Conservation (phyloP, 306 rosid genomes). For the Ormosia semicastrata region DNA sequence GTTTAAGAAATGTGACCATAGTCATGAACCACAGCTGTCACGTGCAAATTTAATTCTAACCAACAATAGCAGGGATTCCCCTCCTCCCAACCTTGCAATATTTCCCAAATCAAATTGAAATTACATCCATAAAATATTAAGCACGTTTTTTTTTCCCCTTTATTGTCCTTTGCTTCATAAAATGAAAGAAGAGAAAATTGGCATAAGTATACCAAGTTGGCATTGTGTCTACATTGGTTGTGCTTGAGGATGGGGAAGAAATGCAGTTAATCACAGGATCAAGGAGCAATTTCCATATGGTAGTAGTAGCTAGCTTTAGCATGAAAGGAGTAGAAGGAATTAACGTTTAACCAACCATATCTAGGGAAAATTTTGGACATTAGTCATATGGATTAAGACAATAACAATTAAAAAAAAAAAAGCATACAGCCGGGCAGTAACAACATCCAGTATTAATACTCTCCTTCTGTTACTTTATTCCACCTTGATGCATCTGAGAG, state of each 20-base stretch:
- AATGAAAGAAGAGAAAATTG: not conserved
- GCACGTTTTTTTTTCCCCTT: not conserved
- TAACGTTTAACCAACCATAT: not conserved
- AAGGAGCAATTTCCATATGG: slow-evolving; percentile 4
- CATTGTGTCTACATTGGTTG: not conserved
- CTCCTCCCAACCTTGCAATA: not conserved
- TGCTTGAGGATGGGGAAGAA: not conserved
- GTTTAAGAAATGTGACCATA: not conserved
- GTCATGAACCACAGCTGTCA: slow-evolving; percentile 17
- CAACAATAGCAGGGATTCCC: not conserved
- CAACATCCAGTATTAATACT: slow-evolving; percentile 23
- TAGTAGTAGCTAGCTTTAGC: not conserved
- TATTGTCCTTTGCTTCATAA: not conserved
- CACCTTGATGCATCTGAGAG: slow-evolving; percentile 24
- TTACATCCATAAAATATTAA: not conserved
- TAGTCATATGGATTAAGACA: slow-evolving; percentile 17
- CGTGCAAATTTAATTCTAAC: slow-evolving; percentile 30
- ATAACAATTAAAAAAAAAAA: not conserved
- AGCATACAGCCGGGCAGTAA: slow-evolving; percentile 2
- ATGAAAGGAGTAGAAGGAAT: not conserved
- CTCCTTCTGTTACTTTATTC: slow-evolving; percentile 30
- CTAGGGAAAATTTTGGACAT: not conserved
- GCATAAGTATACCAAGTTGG: not conserved
- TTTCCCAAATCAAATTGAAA: not conserved
- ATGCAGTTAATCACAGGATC: not conserved